Percentiles rank a stretch among this genome's conserved stretches.
Evolutionary conservation across 176 grass and related monocot species (phyloP).

Genomic region (Juncus inflexus): DNA sequence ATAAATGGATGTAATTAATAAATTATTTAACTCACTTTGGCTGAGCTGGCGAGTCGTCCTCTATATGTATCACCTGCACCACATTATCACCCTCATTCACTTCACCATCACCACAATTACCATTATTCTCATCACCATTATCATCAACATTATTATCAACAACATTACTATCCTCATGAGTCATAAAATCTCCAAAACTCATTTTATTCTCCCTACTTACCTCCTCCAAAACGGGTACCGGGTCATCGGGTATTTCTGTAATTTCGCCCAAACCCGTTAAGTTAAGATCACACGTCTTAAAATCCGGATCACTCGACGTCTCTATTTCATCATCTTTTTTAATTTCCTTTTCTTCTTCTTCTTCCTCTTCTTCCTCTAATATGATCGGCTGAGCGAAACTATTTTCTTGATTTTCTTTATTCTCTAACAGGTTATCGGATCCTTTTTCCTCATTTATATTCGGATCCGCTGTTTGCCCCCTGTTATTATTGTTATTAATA

Average conservation of each 20-base stretch:
- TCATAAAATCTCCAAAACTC: slow-evolving; percentile 39
- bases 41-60: slow-evolving; percentile 68
- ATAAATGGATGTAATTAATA: neutral
- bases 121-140: slow-evolving; percentile 22
- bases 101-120: slow-evolving; percentile 27
- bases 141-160: neutral
- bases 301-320: slow-evolving; percentile 36
- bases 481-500: slow-evolving; percentile 37
- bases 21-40: slow-evolving; percentile 53
- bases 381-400: slow-evolving; percentile 26
- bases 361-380: slow-evolving; percentile 42
- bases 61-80: slow-evolving; percentile 77
- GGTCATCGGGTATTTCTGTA: slow-evolving; percentile 59
- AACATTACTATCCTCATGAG: neutral
- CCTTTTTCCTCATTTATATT: slow-evolving; percentile 23
- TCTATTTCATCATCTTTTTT: slow-evolving; percentile 49
- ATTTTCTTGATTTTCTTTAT: slow-evolving; percentile 29
- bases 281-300: slow-evolving; percentile 91
- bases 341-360: slow-evolving; percentile 5
- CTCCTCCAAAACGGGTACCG: slow-evolving; percentile 41
- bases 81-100: slow-evolving; percentile 43
- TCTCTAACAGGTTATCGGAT: slow-evolving; percentile 32
- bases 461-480: slow-evolving; percentile 28
- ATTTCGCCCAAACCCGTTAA: slow-evolving; percentile 64
- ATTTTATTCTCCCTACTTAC: slow-evolving; percentile 35